Evolutionary conservation across 1,284 basidiomycete species (phyloP).

Genomic region (Ustilago vetiveriae): DNA sequence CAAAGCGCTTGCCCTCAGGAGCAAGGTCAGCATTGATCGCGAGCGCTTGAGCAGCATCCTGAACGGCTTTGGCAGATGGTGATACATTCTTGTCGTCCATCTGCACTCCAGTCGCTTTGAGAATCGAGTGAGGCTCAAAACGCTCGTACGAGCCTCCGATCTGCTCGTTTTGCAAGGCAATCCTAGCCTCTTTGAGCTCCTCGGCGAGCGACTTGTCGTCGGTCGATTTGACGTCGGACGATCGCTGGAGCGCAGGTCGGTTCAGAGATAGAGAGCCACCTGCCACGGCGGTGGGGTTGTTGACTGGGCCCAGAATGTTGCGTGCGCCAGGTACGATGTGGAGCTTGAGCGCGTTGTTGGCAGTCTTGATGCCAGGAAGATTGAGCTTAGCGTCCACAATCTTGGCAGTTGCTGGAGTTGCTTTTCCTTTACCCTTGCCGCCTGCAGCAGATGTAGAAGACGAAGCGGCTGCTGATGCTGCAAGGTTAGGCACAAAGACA

Average conservation of each 20-base stretch:
- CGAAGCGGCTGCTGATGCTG: conserved; percentile 14
- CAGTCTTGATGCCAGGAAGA: conserved; percentile 36
- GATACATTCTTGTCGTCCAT: not conserved
- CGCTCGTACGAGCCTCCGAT: conserved; percentile 38
- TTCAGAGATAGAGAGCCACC: conserved; percentile 14
- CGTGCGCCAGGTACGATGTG: conserved; percentile 35
- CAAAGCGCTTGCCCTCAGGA: conserved; percentile 24
- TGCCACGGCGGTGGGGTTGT: conserved; percentile 27
- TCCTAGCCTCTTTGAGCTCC: conserved; percentile 28
- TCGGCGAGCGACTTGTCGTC: conserved; percentile 28
- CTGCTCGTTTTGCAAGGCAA: conserved; percentile 29
- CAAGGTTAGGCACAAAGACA: conserved; percentile 20
- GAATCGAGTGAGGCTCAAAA: conserved; percentile 6
- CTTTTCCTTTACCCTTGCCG: conserved; percentile 35
- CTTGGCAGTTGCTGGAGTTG: conserved; percentile 13
- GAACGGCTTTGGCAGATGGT: conserved; percentile 8
- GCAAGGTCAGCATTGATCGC: conserved; percentile 28
- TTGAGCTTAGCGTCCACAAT: conserved; percentile 17
- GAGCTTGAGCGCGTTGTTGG: conserved; percentile 40
- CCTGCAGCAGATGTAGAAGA: conserved; percentile 13
- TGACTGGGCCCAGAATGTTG: conserved; percentile 25
- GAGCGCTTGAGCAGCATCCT: conserved; percentile 36
- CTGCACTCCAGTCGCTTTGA: conserved; percentile 22
- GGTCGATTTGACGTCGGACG: not conserved
- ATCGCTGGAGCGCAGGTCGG: not conserved